Evolutionary conservation across 768 basidiomycete genomes (phyloP).

Genomic region (Amanita inopinata): DNA sequence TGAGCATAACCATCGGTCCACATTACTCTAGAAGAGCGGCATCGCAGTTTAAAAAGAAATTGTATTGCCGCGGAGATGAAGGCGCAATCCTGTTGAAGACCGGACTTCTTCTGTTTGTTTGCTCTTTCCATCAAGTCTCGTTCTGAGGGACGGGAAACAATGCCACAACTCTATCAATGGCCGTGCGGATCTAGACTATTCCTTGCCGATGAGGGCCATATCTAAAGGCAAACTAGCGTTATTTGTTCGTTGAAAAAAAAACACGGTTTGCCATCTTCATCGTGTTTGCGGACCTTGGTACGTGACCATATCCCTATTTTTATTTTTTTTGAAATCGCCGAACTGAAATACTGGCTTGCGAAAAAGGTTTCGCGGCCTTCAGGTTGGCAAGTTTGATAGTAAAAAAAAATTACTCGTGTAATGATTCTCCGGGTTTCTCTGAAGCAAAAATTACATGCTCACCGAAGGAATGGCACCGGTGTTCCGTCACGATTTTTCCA

Average conservation of each 20-base stretch:
- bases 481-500: constrained; percentile 3
- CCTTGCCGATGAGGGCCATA: background rate
- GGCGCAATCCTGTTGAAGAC: constrained; percentile 1
- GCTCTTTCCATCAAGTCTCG: background rate
- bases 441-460: too few relatives aligned
- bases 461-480: too few relatives aligned
- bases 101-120: background rate
- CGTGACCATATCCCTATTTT: too few relatives aligned
- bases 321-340: too few relatives aligned
- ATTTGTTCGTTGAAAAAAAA: too few relatives aligned
- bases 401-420: too few relatives aligned
- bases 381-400: too few relatives aligned
- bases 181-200: background rate
- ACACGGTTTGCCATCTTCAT: too few relatives aligned
- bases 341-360: too few relatives aligned
- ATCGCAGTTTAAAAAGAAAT: background rate
- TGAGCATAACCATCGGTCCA: background rate
- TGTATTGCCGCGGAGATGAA: constrained; percentile 10
- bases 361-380: too few relatives aligned
- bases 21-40: constrained; percentile 2
- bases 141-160: background rate
- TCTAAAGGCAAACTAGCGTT: too few relatives aligned
- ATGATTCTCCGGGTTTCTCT: constrained; percentile 5
- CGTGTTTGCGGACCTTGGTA: too few relatives aligned
- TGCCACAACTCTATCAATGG: background rate